Conservation (phyloP, 129 eudicot species). For the Solidago caesia region DNA sequence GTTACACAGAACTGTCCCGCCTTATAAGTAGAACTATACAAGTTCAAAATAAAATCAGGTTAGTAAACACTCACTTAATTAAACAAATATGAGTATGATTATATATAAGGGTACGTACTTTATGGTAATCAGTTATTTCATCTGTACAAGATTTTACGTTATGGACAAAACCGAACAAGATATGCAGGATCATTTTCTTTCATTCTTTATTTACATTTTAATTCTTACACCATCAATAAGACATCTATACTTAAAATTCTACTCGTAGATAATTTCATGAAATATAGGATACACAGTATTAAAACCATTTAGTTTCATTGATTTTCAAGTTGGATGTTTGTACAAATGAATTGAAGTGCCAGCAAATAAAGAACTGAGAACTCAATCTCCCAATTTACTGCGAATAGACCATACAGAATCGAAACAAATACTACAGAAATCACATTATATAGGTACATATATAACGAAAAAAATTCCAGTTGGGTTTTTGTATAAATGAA, state of each 20-base stretch:
- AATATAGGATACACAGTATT: not conserved
- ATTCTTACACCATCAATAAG: not conserved
- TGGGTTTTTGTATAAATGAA: not conserved
- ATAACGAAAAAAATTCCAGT: not conserved
- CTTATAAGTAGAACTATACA: constrained; percentile 44
- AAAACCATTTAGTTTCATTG: not conserved
- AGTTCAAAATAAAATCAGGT: constrained; percentile 7
- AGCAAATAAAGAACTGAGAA: not conserved
- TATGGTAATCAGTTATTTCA: not conserved
- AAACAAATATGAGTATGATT: not conserved
- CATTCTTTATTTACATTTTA: not conserved
- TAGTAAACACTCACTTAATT: not conserved
- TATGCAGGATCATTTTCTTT: not conserved
- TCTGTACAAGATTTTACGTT: not conserved
- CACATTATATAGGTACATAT: no score
- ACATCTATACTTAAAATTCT: not conserved
- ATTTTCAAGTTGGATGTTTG: not conserved
- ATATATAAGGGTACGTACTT: not conserved
- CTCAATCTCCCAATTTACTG: not conserved
- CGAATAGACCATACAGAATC: not conserved
- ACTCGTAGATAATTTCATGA: not conserved
- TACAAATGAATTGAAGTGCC: not conserved
- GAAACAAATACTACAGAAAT: no score
- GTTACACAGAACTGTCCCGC: constrained; percentile 56
- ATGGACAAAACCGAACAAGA: not conserved